Evolutionary conservation across 2,329 filamentous ascomycete species (phyloP).

Genomic region (Epichloe uncinata): DNA sequence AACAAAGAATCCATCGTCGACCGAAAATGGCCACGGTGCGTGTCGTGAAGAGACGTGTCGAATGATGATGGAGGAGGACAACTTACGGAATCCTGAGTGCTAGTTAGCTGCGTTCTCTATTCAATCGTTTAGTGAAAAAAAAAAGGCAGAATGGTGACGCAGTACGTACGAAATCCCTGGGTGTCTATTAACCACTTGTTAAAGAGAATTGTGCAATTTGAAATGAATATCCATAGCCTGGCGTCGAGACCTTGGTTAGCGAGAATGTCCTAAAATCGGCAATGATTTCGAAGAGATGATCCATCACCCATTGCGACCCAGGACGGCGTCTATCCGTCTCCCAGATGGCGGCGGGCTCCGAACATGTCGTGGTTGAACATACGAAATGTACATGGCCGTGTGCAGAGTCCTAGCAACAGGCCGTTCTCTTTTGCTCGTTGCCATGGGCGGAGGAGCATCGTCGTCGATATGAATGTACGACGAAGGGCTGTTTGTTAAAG

Average conservation of each 20-base stretch:
- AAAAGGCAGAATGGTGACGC: not conserved
- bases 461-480: slow-evolving; percentile 10
- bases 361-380: slow-evolving; percentile 5
- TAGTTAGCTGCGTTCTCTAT: not conserved
- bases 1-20: not conserved
- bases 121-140: not conserved
- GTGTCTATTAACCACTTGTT: slow-evolving; percentile 76
- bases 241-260: not conserved
- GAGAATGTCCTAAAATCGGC: not conserved
- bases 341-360: not conserved
- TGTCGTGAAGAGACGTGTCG: not conserved
- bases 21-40: no score
- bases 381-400: slow-evolving; percentile 22
- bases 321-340: not conserved
- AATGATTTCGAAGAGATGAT: not conserved
- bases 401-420: slow-evolving; percentile 13
- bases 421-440: slow-evolving; percentile 6
- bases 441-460: slow-evolving; percentile 9
- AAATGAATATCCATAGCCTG: slow-evolving; percentile 70
- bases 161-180: slow-evolving; percentile 13
- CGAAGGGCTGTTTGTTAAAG: not conserved
- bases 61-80: not conserved
- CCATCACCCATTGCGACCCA: not conserved
- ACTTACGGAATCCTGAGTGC: slow-evolving; percentile 2
- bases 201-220: slow-evolving; percentile 76